Evolutionary conservation across 2,329 filamentous ascomycete genomes (phyloP), one percentile per base, ranked within the genome.

Genomic region (Rutstroemia sp.): DNA sequence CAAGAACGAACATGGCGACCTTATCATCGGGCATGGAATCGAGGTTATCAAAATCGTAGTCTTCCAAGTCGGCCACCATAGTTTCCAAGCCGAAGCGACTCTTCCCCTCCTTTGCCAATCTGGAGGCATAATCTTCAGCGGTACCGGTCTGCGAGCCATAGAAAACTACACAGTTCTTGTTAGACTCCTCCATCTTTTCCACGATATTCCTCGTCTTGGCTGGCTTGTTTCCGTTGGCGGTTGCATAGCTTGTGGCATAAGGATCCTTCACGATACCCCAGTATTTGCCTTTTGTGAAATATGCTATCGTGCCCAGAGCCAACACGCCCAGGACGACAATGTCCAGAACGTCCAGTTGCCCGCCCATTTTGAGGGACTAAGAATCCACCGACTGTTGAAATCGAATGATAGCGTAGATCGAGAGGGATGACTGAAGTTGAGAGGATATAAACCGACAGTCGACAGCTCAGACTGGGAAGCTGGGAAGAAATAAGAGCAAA

Each of bases 91-190:
- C 94, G 70, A 95, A 99, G 61, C 94, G 84, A 68, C 92, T 95
- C 73, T 92, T 92, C 68, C 94, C 94, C 74, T 99, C 94, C 79
- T 99, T 99, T 63, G 94, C 91, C 65, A 99, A 78, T 66, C 95
- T 84, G 12, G 92, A 95, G 63, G 94, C 95, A 70, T 99, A 99
- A 73, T 99, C 94, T 76, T 99, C 95, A 50, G 94, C 94, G 42
- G 94, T 99, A 67, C 94, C 94, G 19, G 94, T 99, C 76, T 99
- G 94, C 34, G 94, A 99, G 64, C 94, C 94, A 71, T 96, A 99
- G 78, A 99, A 96, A 68, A 99, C 87, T 63, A 99, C 87, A 73
- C 92, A 96, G 76, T 99, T 97, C 78, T 97, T 99, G 73, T 86
- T 87, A 10, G 84, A 86, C 76, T 97, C 91, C 21, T 96, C 89